phyloP scores from a whole-genome alignment of 345 rosid genomes.

The Geranium rotundifolium region DNA sequence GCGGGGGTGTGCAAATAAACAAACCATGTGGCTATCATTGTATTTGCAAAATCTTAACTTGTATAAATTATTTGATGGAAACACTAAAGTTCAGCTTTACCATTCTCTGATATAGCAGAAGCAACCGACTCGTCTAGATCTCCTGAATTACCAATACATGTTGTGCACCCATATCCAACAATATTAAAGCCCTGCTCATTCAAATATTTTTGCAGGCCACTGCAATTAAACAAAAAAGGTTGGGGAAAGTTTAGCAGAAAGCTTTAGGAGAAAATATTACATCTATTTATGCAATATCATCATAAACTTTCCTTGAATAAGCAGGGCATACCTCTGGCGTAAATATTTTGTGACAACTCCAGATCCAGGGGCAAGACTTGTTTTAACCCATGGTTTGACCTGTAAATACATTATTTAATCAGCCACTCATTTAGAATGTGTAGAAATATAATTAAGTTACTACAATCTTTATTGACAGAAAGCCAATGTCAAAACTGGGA shows the following conservation, averaged over 20 bases:
- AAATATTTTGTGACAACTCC: conserved; percentile 97
- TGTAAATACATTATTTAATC: conserved; percentile 19
- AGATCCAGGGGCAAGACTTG: conserved; percentile 99
- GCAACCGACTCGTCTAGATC: conserved; percentile 90
- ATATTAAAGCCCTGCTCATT: conserved; percentile 87
- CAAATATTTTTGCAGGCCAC: conserved; percentile 85
- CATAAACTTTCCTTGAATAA: neutral
- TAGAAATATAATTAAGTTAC: neutral
- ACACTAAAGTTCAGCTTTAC: conserved; percentile 21
- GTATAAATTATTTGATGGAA: neutral
- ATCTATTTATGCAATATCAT: neutral
- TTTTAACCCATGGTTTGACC: conserved; percentile 98
- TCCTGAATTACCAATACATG: conserved; percentile 98
- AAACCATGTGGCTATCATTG: too few species aligned
- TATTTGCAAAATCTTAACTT: too few species aligned
- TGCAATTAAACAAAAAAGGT: conserved; percentile 19
- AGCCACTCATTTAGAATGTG: conserved; percentile 5
- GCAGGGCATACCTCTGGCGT: conserved; percentile 41
- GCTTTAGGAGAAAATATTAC: neutral
- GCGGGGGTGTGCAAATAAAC: neutral
- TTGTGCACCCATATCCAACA: conserved; percentile 98
- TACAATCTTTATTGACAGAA: neutral
- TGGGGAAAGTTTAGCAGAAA: neutral
- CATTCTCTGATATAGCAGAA: conserved; percentile 85
- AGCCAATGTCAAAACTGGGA: neutral